phyloP scores from a whole-genome alignment of 2,329 filamentous ascomycete genomes.

The Lecanosticta acicola region DNA sequence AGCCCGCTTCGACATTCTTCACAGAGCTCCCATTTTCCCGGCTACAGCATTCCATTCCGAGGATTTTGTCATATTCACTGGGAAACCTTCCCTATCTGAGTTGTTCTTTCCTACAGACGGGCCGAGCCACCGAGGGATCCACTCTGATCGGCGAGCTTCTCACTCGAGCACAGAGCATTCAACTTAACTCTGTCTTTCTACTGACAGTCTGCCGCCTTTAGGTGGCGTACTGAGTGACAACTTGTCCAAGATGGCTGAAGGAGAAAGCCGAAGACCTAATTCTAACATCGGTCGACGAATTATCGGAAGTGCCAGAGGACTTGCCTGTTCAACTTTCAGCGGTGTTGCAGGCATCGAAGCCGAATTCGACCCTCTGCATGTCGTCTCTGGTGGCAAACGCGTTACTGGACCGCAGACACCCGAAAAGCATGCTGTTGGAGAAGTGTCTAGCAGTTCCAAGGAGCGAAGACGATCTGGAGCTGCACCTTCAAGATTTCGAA shows the following conservation, averaged over 20 bases:
- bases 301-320: constrained; percentile 11
- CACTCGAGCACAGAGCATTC: no score
- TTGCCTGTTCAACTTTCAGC: constrained; percentile 14
- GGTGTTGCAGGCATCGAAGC: constrained; percentile 10
- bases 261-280: background rate
- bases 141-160: background rate
- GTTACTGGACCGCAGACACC: constrained; percentile 1
- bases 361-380: constrained; percentile 5
- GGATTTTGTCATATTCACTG: no score
- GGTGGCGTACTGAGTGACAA: background rate
- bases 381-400: constrained; percentile 7
- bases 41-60: background rate
- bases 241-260: constrained; percentile 1
- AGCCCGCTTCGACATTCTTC: background rate
- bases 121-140: background rate
- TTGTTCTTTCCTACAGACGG: background rate
- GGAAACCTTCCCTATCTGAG: background rate
- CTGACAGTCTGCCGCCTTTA: background rate
- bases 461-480: background rate
- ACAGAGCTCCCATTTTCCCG: background rate
- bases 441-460: background rate
- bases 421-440: background rate
- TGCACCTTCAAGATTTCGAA: background rate
- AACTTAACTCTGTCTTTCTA: no score
- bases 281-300: constrained; percentile 8